Conservation (phyloP, 2,329 filamentous ascomycete genomes). For the Monilinia fructigena region DNA sequence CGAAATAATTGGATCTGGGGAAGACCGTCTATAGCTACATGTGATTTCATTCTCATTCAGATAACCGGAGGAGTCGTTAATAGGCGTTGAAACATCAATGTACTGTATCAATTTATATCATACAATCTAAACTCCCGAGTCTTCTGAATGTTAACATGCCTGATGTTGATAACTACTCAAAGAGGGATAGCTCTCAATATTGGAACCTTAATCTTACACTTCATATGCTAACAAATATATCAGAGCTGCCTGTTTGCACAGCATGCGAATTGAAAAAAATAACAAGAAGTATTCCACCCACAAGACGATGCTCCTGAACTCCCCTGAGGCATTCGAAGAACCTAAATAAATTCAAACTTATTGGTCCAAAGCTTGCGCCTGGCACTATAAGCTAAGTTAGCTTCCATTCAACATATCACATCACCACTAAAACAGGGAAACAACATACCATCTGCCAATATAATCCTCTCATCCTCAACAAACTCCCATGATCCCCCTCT, state of each 20-base stretch:
- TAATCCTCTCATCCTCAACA: slow-evolving; percentile 33
- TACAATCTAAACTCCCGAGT: no score
- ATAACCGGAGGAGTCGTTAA: no score
- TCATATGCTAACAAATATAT: background rate
- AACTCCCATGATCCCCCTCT: slow-evolving; percentile 32
- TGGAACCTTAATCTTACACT: no score
- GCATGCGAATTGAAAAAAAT: background rate
- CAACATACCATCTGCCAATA: slow-evolving; percentile 38
- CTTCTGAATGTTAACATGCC: no score
- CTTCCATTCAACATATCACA: background rate
- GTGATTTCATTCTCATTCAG: no score
- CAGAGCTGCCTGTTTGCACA: background rate
- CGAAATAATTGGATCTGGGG: no score
- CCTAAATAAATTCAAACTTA: background rate
- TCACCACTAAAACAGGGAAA: background rate
- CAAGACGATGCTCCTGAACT: background rate
- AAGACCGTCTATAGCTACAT: no score
- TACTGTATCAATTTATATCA: no score
- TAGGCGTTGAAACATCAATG: no score
- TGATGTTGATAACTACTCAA: no score
- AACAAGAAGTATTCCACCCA: no score
- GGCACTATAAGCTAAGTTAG: slow-evolving; percentile 26
- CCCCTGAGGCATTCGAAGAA: background rate
- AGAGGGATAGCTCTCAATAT: no score
- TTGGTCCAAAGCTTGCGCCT: slow-evolving; percentile 26